Conservation (phyloP, 176 grass and related monocot species). For the Zea luxurians region DNA sequence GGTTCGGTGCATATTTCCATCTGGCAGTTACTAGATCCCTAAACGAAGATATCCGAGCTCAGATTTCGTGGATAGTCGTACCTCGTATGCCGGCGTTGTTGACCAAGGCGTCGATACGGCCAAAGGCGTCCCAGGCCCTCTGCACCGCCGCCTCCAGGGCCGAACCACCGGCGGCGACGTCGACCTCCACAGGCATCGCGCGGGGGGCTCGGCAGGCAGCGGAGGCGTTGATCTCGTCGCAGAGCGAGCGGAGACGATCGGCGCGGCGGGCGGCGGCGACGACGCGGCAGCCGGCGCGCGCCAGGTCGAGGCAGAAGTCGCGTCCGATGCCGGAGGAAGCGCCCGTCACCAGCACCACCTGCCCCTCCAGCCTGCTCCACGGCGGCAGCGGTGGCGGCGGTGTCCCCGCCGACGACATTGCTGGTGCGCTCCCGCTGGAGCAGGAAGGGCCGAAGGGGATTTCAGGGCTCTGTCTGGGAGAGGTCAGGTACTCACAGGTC, state of each 20-base stretch:
- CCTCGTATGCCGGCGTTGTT: slow-evolving; percentile 90
- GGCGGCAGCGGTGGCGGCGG: neutral
- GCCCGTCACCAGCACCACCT: slow-evolving; percentile 86
- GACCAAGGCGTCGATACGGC: slow-evolving; percentile 72
- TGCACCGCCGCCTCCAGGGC: slow-evolving; percentile 51
- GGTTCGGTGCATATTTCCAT: slow-evolving; percentile 22
- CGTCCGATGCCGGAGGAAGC: slow-evolving; percentile 86
- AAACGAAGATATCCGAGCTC: neutral
- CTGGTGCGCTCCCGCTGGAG: neutral
- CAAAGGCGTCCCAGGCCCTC: slow-evolving; percentile 70
- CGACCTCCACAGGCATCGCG: slow-evolving; percentile 19
- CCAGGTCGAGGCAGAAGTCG: slow-evolving; percentile 83
- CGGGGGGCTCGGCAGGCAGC: neutral
- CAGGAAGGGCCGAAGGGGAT: neutral
- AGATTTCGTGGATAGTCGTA: neutral
- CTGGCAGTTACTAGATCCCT: neutral
- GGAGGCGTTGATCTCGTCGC: slow-evolving; percentile 73
- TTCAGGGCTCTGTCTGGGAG: neutral
- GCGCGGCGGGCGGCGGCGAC: slow-evolving; percentile 65
- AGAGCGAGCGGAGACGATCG: slow-evolving; percentile 73
- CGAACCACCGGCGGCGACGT: slow-evolving; percentile 51
- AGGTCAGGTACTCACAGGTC: too few relatives aligned
- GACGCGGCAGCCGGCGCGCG: slow-evolving; percentile 56
- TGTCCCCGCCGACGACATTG: slow-evolving; percentile 18
- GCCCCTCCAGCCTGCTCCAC: slow-evolving; percentile 60